Base-by-base conservation (phyloP, 352 stramenopile species). In the Phytophthora colocasiae region DNA sequence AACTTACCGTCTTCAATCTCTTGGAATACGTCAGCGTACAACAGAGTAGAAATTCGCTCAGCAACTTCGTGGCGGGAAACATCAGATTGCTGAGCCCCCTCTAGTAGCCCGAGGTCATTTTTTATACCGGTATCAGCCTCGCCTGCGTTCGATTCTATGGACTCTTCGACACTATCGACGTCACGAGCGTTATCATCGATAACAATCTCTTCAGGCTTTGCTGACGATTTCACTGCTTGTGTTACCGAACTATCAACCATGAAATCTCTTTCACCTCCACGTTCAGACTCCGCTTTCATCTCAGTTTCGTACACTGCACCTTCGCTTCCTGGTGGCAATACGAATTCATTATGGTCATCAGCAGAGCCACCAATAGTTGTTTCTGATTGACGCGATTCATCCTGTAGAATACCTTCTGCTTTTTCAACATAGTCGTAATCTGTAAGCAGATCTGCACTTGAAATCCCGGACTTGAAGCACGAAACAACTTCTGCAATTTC, bases 21-120 rank as follows among this genome's bases (percentile, higher is more conserved):
- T 46, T 69, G 34, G 5, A 75, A 50, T 27, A 83, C 34, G 17
- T 71, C 54, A 9, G 43, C 27, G 8, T 70, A 73, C 6, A 83
- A 14, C 24, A 75, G 27, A 12, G 59, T 46, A 38, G 65, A n/a
- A 27, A 78, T 55, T 40, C 58, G 61, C 39, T 71, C 57, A 15
- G 24, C 31, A 26, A 54, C 6, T 47, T 61, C 50, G 0, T 59
- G 11, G 58, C 6, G 51, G 17, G 27, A 11, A 41, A 11, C 43
- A 39, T 41, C 6, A n/a, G 19, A 11, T 43, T 1, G 22, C n/a
- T 40, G 38, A 39, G 9, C 22, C 26, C 63, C 50, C 17, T 17
- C 19, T 12, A 7, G 15, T 52, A 15, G 15, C 27, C 12, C 29
- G 19, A 14, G 31, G 27, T 32, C 43, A 44, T 15, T 41, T 39